Percentiles rank a stretch among this genome's conserved stretches.
phyloP scores from a whole-genome alignment of 1,139 yeast genomes.

The Blastobotrys niveus region DNA sequence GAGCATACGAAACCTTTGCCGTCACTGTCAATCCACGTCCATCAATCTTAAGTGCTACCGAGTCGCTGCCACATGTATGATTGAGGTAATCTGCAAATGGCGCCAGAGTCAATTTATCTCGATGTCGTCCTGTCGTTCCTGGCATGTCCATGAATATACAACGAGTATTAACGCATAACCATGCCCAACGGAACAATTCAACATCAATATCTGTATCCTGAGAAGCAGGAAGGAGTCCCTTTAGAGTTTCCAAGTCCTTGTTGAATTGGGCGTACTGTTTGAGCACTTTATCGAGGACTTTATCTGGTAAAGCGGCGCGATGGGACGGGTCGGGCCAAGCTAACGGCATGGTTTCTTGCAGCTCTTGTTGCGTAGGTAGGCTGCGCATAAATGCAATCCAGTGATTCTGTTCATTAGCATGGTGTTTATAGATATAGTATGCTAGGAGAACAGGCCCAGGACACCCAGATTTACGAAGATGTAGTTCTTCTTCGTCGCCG shows the following conservation, averaged over 20 bases:
- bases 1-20: constrained; percentile 34
- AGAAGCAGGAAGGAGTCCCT: constrained; percentile 15
- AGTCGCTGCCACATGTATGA: constrained; percentile 52
- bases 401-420: constrained; percentile 15
- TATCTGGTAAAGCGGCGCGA: constrained; percentile 26
- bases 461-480: constrained; percentile 12
- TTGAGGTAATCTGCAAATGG: constrained; percentile 88
- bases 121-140: constrained; percentile 37
- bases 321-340: constrained; percentile 32
- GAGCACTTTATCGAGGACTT: constrained; percentile 22
- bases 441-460: constrained; percentile 31
- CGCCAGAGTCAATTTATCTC: constrained; percentile 79
- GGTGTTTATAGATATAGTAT: constrained; percentile 19
- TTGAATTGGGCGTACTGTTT: constrained; percentile 30
- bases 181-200: constrained; percentile 53
- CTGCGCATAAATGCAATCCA: constrained; percentile 26
- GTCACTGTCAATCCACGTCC: constrained; percentile 42
- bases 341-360: constrained; percentile 33
- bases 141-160: constrained; percentile 76
- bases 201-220: constrained; percentile 13
- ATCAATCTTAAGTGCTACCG: constrained; percentile 46
- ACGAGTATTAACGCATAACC: constrained; percentile 88
- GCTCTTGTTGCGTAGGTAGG: constrained; percentile 27
- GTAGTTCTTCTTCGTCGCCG: constrained; percentile 14
- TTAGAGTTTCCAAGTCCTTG: constrained; percentile 27